Base-by-base conservation (phyloP, 768 basidiomycete species). In the Lentinula guzmanii region DNA sequence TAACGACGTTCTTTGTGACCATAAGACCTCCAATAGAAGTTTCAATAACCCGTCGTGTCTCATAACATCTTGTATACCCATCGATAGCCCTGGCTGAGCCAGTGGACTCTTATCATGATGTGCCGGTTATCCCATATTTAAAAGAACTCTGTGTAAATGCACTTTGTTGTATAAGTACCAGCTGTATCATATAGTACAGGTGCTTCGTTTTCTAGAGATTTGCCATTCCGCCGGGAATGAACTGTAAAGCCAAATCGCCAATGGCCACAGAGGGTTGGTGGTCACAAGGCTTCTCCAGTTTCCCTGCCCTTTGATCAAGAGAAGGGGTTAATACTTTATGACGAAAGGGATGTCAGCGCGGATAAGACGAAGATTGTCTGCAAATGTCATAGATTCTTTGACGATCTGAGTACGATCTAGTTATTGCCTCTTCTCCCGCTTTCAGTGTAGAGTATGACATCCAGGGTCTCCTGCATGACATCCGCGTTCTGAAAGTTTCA, bases 1-100 rank as follows among this genome's bases (percentile, higher is more conserved):
- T 62, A n/a, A 51, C 35, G 18, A 41, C 58, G 31, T 56, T 35
- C 15, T 62, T 62, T 52, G 46, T 58, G 46, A 62, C 61, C 34
- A 52, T 60, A 16, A 52, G 59, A 31, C 55, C 55, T 24, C 55
- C 37, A 18, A 31, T 56, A n/a, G 24, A 56, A 43, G 24, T 56
- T 6, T n/a, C 31, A 11, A 56, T 56, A 21, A 56, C 55, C 9
- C 37, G 39, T 11, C 55, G 55, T 31, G 55, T 24, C 4, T 37
- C 24, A 54, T 54, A 41, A 16, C 21, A 21, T 42, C 16, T 37
- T 35, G 34, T 16, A 55, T 55, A 28, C 42, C 42, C 41, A 37
- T 48, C 46, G 46, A 48, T 43, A 24, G 46, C 46, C 46, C 46
- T 48, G 42, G 42, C 42, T 43, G 42, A 43, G 42, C 42, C 42